phyloP scores from a whole-genome alignment of 176 grass and related monocot species.

The Lolium perenne region DNA sequence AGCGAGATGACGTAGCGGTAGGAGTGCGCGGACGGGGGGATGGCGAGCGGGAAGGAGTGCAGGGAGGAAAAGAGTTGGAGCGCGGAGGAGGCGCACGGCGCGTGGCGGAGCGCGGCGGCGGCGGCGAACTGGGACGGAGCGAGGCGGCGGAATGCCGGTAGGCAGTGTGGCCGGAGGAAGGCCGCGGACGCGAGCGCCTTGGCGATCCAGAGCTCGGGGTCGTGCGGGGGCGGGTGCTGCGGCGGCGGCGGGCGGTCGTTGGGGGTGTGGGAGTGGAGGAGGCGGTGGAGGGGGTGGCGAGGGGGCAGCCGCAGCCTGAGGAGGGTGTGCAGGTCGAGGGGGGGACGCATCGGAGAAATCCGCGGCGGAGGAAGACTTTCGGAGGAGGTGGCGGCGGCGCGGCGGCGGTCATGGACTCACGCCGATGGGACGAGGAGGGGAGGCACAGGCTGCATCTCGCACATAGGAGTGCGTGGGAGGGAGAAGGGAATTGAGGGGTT shows the following conservation, averaged over 20 bases:
- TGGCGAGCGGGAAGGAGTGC: conserved; percentile 46
- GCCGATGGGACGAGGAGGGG: neutral
- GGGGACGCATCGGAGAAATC: conserved; percentile 38
- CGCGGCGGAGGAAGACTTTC: neutral
- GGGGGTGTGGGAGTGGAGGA: conserved; percentile 39
- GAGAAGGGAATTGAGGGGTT: conserved; percentile 1
- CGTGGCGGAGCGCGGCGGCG: conserved; percentile 36
- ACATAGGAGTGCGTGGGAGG: conserved; percentile 6
- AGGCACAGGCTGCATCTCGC: conserved; percentile 7
- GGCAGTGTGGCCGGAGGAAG: conserved; percentile 29
- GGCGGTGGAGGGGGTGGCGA: conserved; percentile 41
- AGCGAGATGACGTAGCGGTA: conserved; percentile 56
- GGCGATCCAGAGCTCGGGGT: conserved; percentile 77
- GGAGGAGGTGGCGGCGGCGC: neutral
- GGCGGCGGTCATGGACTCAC: conserved; percentile 46
- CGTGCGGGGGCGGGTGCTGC: neutral
- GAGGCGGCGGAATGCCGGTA: conserved; percentile 38
- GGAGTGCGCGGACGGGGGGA: conserved; percentile 42
- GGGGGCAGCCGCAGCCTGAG: conserved; percentile 35
- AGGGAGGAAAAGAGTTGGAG: conserved; percentile 47
- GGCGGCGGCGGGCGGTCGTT: conserved; percentile 31
- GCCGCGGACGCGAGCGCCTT: conserved; percentile 53
- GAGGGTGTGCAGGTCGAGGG: conserved; percentile 1
- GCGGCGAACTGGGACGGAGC: conserved; percentile 34
- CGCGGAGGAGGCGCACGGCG: conserved; percentile 42